Evolutionary conservation across 768 basidiomycete genomes (phyloP), one percentile per base, ranked within the genome.

Genomic region (Kockovaella imperatae): DNA sequence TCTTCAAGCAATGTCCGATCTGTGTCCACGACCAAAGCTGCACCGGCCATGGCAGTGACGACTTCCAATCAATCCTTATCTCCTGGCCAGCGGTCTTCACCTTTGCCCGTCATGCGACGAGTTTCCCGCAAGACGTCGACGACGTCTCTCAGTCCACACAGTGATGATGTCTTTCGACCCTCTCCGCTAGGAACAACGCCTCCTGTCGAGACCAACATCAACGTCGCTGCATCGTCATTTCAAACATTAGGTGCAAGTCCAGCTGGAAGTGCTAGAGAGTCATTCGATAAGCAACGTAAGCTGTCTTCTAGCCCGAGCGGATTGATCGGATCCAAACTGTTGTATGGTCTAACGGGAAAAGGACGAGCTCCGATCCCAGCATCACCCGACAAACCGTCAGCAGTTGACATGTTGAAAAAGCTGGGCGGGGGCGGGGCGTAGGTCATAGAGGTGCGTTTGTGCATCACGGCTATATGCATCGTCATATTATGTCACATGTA

Each of bases 11-110:
- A 50, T 35, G 50, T 52, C 18, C 42, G 35, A 7, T 5, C 34
- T 34, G 11, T 35, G 6, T 23, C 41, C 17, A 38, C 39, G 4
- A 36, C 47, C 14, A 42, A 50, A 10, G 28, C 44, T 14, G 60
- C 64, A 1, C 64, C 64, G 10, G 58, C 58, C 15, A 59, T 57
- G 55, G 58, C 60, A 5, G 44, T 53, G 8, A 58, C 51, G 15
- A 47, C 48, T 2, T 59, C 56, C 6, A 23, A 45, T 26, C 43
- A 45, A 13, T 36, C 29, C 28, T 17, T 31, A 30, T n/a, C n/a
- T n/a, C n/a, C n/a, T n/a, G n/a, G n/a, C n/a, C n/a, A n/a, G n/a
- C n/a, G n/a, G n/a, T n/a, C n/a, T n/a, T n/a, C n/a, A n/a, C n/a
- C n/a, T n/a, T n/a, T n/a, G n/a, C n/a, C n/a, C n/a, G n/a, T n/a